phyloP scores from a whole-genome alignment of 371 early-diverging fungal genomes.

The Mortierella sp. region DNA sequence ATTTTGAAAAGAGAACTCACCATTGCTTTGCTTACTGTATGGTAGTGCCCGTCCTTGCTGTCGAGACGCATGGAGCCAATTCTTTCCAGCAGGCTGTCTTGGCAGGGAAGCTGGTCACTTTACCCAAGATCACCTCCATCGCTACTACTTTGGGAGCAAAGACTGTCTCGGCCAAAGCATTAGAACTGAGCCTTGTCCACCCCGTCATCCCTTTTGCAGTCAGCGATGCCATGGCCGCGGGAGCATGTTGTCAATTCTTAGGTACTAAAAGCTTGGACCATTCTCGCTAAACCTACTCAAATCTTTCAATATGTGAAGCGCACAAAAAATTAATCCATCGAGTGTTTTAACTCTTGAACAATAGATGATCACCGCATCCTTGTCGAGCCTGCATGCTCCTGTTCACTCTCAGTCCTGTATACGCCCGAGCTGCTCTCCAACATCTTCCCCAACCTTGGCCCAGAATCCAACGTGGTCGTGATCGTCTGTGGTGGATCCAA shows the following conservation, averaged over 20 bases:
- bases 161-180: constrained; percentile 61
- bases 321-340: neutral
- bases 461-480: constrained; percentile 62
- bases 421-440: constrained; percentile 63
- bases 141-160: constrained; percentile 66
- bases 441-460: constrained; percentile 60
- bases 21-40: neutral
- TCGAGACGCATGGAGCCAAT: constrained; percentile 80
- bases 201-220: constrained; percentile 72
- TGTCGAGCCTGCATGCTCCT: constrained; percentile 72
- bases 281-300: neutral
- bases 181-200: constrained; percentile 66
- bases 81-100: constrained; percentile 75
- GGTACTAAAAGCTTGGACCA: constrained; percentile 39
- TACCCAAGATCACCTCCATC: constrained; percentile 65
- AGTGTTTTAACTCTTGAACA: neutral
- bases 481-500: constrained; percentile 72
- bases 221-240: constrained; percentile 69
- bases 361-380: constrained; percentile 65
- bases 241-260: constrained; percentile 64
- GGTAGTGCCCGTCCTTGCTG: constrained; percentile 73
- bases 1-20: neutral
- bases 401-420: constrained; percentile 63
- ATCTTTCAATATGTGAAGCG: too few species aligned
- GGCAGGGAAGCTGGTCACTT: constrained; percentile 63